phyloP scores from a whole-genome alignment of 2,329 filamentous ascomycete genomes.

The Penicillium polonicum region DNA sequence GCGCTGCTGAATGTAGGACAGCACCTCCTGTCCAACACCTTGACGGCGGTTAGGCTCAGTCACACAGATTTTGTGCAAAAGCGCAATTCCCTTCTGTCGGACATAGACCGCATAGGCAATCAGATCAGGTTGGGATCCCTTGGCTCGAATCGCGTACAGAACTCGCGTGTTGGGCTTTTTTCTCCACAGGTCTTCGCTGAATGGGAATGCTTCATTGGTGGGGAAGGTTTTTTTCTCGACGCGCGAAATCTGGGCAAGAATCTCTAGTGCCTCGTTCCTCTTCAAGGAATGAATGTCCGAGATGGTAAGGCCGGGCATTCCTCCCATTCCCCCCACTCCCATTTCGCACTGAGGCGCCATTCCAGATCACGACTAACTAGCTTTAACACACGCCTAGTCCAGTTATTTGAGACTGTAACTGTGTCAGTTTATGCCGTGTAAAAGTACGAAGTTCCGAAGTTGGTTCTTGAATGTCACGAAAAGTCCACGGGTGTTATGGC shows the following conservation, averaged over 20 bases:
- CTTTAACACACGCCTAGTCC: background rate
- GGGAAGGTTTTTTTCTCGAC: conserved; percentile 54
- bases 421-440: background rate
- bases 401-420: conserved; percentile 1
- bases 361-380: conserved; percentile 10
- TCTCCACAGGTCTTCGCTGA: conserved; percentile 46
- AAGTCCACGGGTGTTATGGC: background rate
- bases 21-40: conserved; percentile 48
- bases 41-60: conserved; percentile 46
- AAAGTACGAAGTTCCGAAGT: background rate
- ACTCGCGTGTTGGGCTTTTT: conserved; percentile 52
- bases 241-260: conserved; percentile 38
- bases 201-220: conserved; percentile 51
- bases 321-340: conserved; percentile 4
- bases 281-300: conserved; percentile 41
- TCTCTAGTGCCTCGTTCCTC: conserved; percentile 35
- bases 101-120: conserved; percentile 51
- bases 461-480: background rate
- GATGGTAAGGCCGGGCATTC: conserved; percentile 22
- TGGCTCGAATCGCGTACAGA: conserved; percentile 33
- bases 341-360: conserved; percentile 25
- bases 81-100: conserved; percentile 45
- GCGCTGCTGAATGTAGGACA: conserved; percentile 44
- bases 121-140: conserved; percentile 25
- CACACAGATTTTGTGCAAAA: conserved; percentile 55